A percentile compares a stretch with the other conserved stretches of the same genome.
Evolutionary conservation across 2,329 filamentous ascomycete species (phyloP).

Genomic region (Xylaria sp.): DNA sequence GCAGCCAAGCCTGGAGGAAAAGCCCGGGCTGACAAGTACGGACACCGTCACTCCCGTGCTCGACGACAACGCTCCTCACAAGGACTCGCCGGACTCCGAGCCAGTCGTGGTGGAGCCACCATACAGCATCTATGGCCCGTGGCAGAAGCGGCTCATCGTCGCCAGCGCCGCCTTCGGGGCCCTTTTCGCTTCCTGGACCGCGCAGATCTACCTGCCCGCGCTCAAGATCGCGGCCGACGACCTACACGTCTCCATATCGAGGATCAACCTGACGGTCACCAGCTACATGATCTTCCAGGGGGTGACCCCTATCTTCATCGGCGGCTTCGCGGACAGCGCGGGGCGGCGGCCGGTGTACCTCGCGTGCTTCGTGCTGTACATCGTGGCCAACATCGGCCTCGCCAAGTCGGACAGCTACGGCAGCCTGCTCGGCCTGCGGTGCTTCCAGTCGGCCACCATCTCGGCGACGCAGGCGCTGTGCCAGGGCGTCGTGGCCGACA

Average conservation of each 20-base stretch:
- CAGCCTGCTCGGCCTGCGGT: conserved; percentile 49
- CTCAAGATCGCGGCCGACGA: conserved; percentile 30
- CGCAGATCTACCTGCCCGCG: conserved; percentile 32
- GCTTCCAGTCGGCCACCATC: conserved; percentile 52
- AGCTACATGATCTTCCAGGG: conserved; percentile 53
- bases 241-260: conserved; percentile 22
- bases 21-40: conserved; percentile 21
- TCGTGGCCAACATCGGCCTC: conserved; percentile 46
- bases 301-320: conserved; percentile 52
- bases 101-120: conserved; percentile 12
- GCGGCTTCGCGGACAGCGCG: conserved; percentile 47
- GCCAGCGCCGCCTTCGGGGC: conserved; percentile 31
- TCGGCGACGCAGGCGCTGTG: conserved; percentile 56
- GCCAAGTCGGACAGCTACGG: conserved; percentile 44
- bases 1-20: conserved; percentile 4
- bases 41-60: conserved; percentile 17
- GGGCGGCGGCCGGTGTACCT: conserved; percentile 51
- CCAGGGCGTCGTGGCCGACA: conserved; percentile 56
- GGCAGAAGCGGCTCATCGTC: conserved; percentile 30
- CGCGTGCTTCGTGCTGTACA: conserved; percentile 47
- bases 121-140: conserved; percentile 25
- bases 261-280: conserved; percentile 41
- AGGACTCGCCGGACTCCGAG: conserved; percentile 14
- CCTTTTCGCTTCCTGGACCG: conserved; percentile 32
- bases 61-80: conserved; percentile 6